Base-by-base conservation (phyloP, 2,329 filamentous ascomycete genomes). In the Fusarium praegraminearum region DNA sequence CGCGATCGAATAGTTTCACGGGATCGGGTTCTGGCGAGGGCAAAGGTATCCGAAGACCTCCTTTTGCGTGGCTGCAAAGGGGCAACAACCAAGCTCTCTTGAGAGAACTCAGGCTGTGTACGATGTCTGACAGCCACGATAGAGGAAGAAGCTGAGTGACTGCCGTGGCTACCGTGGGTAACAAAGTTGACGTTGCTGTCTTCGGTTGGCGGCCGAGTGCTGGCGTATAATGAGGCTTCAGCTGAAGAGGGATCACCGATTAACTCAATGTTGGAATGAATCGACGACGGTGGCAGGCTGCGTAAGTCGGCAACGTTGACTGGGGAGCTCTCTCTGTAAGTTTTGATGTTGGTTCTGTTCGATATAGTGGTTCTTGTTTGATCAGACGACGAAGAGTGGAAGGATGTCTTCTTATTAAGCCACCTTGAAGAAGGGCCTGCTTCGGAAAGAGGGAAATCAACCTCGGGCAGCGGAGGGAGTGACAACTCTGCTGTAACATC, bases 41-140 rank as follows among this genome's bases (percentile, higher is more conserved):
- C 83, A 30, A 86, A 78, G 24, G 78, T 81, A 47, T 89, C 86
- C 46, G 80, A 80, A 3, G 85, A 85, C 26, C 78, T 79, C 67
- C 81, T 81, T 72, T 80, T 83, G 55, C 78, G 77, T 11, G 86
- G 83, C 46, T 82, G 81, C 20, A 90, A 78, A 0, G 88, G 87
- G 11, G 86, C 81, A 16, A 90, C 86, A 15, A 87, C 73, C 32
- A 90, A 79, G 66, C 87, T 90, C 72, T 90, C 88, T 67, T 87
- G 87, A 0, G 89, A 90, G 73, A 86, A 90, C 57, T 83, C 82
- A 22, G 79, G 78, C 8, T 80, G 80, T 2, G 78, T 64, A 11
- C 69, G 68, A 33, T 73, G 68, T 30, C 51, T 72, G 57, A 79
- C 73, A 38, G 81, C 79, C 24, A 78, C 79, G 45, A 81, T 49